Evolutionary conservation across 352 stramenopile genomes (phyloP), one percentile per base, ranked within the genome.

Genomic region (Phytophthora meadii): DNA sequence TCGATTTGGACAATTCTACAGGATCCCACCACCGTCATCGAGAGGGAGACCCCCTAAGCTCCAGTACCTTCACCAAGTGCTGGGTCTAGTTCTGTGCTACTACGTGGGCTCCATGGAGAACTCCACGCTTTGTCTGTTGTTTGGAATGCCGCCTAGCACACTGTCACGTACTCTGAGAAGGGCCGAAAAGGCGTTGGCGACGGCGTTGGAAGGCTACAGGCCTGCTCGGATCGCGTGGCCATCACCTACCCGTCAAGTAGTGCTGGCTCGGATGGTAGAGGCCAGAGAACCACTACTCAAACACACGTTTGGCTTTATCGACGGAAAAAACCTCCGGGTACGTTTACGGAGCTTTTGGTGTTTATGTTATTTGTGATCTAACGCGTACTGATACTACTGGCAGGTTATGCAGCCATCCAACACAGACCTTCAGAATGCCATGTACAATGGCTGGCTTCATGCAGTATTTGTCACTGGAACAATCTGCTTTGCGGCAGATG

Each of bases 61-160:
- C 2, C 45, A 22, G 1, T 52, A 61, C 9, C 41, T 46, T 22
- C 54, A 61, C 34, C 54, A 62, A 27, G 22, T 54, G 5, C 17
- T 54, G 17, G 54, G 44, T 4, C 32, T 54, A 1, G 24, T 62
- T 2, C 32, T 62, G 17, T 46, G 28, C 6, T 62, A 54, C 19
- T 47, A 62, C 24, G 44, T 62, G 4, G 54, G 44, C 3, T 48
- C 42, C 1, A 54, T 62, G 54, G 44, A 47, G 34, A 44, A 40
- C 14, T 30, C 22, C 32, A 54, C 15, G 3, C 36, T 49, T 3
- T 54, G 54, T 12, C 45, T 62, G 32, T 5, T 62, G 34, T 54
- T 62, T 15, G 32, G 54, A 7, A 36, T 10, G 8, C 54, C 54
- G 19, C 54, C 54, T 10, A 54, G 19, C 5, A 54, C 42, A 3